Evolutionary conservation across 305 asterid species (phyloP), one percentile per base, ranked within the genome.

Genomic region (Solanum hybrid): DNA sequence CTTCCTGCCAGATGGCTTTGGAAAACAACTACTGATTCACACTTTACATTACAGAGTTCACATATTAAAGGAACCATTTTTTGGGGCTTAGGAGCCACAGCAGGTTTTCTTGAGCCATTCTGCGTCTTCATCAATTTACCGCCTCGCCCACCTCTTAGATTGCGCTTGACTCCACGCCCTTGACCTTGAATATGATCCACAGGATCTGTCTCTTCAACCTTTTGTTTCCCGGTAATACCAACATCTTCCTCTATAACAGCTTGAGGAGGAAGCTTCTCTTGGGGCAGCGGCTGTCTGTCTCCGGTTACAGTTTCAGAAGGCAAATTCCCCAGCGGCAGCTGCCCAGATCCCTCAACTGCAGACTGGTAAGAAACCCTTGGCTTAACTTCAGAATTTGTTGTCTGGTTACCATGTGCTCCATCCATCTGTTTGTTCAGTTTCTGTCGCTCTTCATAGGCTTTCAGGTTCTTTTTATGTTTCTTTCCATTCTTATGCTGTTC

Each of bases 1-100:
- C 92, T 94, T 86, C 97, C 97, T 34, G 88, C 91, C 94, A 95
- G 88, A 91, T 95, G 97, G 67, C 95, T 91, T 86, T 95, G 96
- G 90, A 94, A 95, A 83, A 92, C 94, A 35, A 92, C 92, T 36
- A 35, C 73, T n/a, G 97, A 91, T 89, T 94, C 95, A 88, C 97
- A 95, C 87, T 90, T 94, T 6, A 93, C 95, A 5, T 93, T 91
- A 85, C 97, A 95, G 77, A 95, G 87, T 92, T 95, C 97, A 40
- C 97, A 95, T 61, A 94, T 93, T 89, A 95, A 91, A 77, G 97
- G 95, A 64, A 93, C 86, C 24, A 87, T 91, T 89, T 92, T 93
- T 92, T 92, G 93, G 74, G 96, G 94, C 91, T 92, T 93, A 42
- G 93, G 90, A 36, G 94, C 92, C 76, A 91, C 93, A 84, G 87